phyloP scores from a whole-genome alignment of 1,284 basidiomycete species.

The Fomitopsis pinicola region DNA sequence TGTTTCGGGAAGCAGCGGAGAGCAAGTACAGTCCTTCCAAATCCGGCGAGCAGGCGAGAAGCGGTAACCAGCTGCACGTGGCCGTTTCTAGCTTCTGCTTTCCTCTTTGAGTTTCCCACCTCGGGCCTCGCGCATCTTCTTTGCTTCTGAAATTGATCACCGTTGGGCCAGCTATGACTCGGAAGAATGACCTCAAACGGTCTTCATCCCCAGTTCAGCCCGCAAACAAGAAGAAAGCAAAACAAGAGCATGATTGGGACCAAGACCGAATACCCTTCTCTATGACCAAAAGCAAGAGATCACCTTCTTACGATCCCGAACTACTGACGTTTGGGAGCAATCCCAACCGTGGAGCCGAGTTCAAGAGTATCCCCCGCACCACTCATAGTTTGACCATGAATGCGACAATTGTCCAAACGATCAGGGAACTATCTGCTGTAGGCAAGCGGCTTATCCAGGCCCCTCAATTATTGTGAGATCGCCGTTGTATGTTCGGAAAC shows the following conservation, averaged over 20 bases:
- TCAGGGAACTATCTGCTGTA: slow-evolving; percentile 10
- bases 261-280: neutral
- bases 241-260: neutral
- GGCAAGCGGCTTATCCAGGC: slow-evolving; percentile 18
- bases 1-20: no score
- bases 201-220: neutral
- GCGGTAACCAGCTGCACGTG: neutral
- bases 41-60: neutral
- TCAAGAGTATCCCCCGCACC: slow-evolving; percentile 5
- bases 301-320: neutral
- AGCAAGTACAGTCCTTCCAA: neutral
- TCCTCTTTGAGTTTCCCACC: neutral
- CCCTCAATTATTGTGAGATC: slow-evolving; percentile 17
- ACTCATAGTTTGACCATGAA: slow-evolving; percentile 10
- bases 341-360: slow-evolving; percentile 12
- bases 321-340: neutral
- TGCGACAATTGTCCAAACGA: slow-evolving; percentile 14
- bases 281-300: neutral
- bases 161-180: neutral
- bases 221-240: neutral
- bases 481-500: neutral
- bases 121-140: neutral
- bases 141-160: neutral
- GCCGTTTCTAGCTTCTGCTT: neutral
- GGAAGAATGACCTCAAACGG: neutral